A percentile compares a stretch with the other conserved stretches of the same genome.
phyloP scores from a whole-genome alignment of 2,329 filamentous ascomycete species.

The Achaetomium macrosporum region DNA sequence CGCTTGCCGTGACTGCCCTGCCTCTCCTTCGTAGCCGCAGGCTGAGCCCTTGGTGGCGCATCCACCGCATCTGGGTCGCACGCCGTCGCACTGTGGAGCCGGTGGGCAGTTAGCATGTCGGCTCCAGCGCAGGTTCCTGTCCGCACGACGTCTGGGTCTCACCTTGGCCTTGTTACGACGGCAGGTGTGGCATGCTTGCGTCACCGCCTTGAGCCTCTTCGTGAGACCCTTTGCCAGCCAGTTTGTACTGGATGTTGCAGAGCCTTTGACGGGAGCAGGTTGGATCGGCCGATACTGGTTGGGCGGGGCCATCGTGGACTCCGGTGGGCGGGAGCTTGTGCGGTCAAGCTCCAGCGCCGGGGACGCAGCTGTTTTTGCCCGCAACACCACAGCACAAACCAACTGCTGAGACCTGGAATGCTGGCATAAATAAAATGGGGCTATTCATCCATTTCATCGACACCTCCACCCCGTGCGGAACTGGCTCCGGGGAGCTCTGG shows the following conservation, averaged over 20 bases:
- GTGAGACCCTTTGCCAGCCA: slow-evolving; percentile 11
- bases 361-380: background rate
- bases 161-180: slow-evolving; percentile 28
- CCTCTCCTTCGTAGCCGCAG: slow-evolving; percentile 31
- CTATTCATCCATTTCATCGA: no score
- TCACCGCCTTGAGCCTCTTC: slow-evolving; percentile 23
- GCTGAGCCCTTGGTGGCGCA: slow-evolving; percentile 26
- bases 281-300: slow-evolving; percentile 15
- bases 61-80: slow-evolving; percentile 27
- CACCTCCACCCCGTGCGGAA: no score
- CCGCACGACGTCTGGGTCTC: background rate
- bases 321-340: background rate
- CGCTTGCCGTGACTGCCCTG: slow-evolving; percentile 28
- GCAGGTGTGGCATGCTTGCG: slow-evolving; percentile 29
- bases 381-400: background rate
- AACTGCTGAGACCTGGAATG: no score
- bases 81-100: slow-evolving; percentile 28
- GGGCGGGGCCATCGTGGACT: slow-evolving; percentile 12
- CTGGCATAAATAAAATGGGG: no score
- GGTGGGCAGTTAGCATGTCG: background rate
- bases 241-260: background rate
- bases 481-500: no score
- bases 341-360: background rate
- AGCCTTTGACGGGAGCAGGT: slow-evolving; percentile 15
- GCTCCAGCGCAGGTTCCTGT: background rate